A percentile compares a stretch with the other conserved stretches of the same genome.
phyloP scores from a whole-genome alignment of 139 green algal genomes.

The Closterium sp. region DNA sequence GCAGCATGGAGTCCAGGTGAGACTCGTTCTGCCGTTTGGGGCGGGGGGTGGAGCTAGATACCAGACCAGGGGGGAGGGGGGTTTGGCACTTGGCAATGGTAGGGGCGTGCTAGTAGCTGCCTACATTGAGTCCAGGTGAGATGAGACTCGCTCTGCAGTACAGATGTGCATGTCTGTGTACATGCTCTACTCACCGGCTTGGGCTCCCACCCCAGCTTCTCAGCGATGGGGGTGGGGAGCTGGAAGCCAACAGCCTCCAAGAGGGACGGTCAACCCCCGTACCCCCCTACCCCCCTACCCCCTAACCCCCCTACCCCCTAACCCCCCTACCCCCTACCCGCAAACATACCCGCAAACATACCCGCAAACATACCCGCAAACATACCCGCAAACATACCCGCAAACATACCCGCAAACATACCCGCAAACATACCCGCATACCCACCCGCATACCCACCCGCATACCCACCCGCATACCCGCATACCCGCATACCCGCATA shows the following conservation, averaged over 20 bases:
- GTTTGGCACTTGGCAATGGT: constrained; percentile 27
- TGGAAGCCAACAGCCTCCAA: constrained; percentile 13
- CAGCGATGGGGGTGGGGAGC: constrained; percentile 7
- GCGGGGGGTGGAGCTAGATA: not conserved
- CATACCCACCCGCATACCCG: not conserved
- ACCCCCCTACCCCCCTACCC: too few relatives aligned
- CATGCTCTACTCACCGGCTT: not conserved
- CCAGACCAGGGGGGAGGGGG: not conserved
- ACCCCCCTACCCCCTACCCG: not conserved
- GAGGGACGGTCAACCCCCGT: not conserved
- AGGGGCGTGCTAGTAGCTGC: not conserved
- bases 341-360: not conserved
- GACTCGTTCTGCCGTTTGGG: constrained; percentile 29
- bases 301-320: too few relatives aligned
- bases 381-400: not conserved
- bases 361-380: not conserved
- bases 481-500: too few relatives aligned
- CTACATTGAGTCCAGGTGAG: too few relatives aligned
- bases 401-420: not conserved
- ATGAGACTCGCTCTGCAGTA: too few relatives aligned
- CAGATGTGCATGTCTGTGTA: not conserved
- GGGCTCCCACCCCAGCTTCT: constrained; percentile 16
- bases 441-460: not conserved
- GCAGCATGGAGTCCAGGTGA: constrained; percentile 32
- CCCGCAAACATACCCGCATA: not conserved